phyloP scores from a whole-genome alignment of 2,329 filamentous ascomycete species.

The Neonectria magnoliae region DNA sequence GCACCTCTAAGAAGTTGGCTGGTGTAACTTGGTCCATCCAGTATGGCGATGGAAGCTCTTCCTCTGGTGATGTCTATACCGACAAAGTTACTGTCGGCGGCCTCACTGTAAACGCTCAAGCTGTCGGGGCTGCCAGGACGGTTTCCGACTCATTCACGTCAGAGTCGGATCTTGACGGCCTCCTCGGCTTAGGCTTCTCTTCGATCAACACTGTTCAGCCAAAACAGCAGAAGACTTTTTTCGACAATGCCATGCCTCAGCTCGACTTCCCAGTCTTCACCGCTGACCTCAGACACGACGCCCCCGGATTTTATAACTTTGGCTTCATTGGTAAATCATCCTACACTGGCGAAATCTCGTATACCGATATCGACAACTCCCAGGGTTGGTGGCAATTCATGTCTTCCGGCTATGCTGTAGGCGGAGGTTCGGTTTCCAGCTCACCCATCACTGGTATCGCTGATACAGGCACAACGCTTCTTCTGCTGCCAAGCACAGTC shows the following conservation, averaged over 20 bases:
- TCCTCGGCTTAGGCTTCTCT: conserved; percentile 57
- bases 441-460: conserved; percentile 55
- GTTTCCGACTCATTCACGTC: conserved; percentile 53
- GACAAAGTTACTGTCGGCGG: conserved; percentile 56
- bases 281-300: conserved; percentile 68
- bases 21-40: conserved; percentile 54
- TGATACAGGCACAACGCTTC: conserved; percentile 72
- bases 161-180: conserved; percentile 52
- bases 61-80: conserved; percentile 54
- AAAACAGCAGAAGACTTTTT: conserved; percentile 55
- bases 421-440: conserved; percentile 38
- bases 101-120: conserved; percentile 52
- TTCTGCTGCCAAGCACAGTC: conserved; percentile 66
- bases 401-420: conserved; percentile 33
- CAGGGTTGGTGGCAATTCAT: conserved; percentile 73
- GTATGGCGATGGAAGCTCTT: conserved; percentile 58
- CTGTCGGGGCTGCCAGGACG: conserved; percentile 55
- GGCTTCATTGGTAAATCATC: conserved; percentile 73
- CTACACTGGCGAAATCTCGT: conserved; percentile 70
- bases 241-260: conserved; percentile 44
- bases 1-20: conserved; percentile 48
- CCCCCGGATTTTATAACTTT: conserved; percentile 75
- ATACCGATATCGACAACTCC: conserved; percentile 67
- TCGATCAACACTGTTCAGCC: conserved; percentile 56
- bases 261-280: conserved; percentile 66